phyloP scores from a whole-genome alignment of 2,329 filamentous ascomycete genomes.

The Arthroderma sp. region DNA sequence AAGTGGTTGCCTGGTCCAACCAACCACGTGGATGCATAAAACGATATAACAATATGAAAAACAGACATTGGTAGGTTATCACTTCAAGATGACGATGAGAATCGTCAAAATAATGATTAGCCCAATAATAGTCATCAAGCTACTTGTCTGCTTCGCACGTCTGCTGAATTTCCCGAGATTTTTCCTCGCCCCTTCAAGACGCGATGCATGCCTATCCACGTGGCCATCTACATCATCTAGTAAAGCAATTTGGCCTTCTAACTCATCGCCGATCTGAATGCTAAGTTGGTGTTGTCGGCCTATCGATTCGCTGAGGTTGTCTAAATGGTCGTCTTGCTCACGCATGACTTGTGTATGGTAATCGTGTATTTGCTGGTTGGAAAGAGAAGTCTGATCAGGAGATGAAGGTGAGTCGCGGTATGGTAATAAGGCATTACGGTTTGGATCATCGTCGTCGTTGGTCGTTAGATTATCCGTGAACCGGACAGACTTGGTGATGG shows the following conservation, averaged over 20 bases:
- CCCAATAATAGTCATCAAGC: constrained; percentile 67
- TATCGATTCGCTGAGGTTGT: constrained; percentile 73
- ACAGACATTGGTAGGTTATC: constrained; percentile 9
- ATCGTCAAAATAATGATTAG: constrained; percentile 72
- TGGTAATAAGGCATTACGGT: constrained; percentile 46
- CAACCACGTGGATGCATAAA: too few species aligned
- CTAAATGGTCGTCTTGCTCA: constrained; percentile 92
- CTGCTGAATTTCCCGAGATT: constrained; percentile 59
- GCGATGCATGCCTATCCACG: constrained; percentile 65
- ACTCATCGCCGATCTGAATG: constrained; percentile 91
- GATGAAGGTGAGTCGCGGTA: constrained; percentile 45
- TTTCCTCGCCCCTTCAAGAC: constrained; percentile 61
- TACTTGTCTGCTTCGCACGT: constrained; percentile 72
- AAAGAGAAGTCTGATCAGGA: constrained; percentile 43
- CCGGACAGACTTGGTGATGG: constrained; percentile 60
- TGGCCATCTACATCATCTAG: constrained; percentile 77
- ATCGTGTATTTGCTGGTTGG: constrained; percentile 73
- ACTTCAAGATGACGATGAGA: constrained; percentile 72
- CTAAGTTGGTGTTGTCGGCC: constrained; percentile 79
- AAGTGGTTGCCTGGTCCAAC: background rate
- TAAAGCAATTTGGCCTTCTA: constrained; percentile 79
- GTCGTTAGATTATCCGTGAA: constrained; percentile 52
- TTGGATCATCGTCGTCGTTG: constrained; percentile 30
- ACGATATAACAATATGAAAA: background rate
- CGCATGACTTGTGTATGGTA: constrained; percentile 69